Evolutionary conservation across 495 filamentous ascomycete species (phyloP).

Genomic region (Lasiosphaeria hispida): DNA sequence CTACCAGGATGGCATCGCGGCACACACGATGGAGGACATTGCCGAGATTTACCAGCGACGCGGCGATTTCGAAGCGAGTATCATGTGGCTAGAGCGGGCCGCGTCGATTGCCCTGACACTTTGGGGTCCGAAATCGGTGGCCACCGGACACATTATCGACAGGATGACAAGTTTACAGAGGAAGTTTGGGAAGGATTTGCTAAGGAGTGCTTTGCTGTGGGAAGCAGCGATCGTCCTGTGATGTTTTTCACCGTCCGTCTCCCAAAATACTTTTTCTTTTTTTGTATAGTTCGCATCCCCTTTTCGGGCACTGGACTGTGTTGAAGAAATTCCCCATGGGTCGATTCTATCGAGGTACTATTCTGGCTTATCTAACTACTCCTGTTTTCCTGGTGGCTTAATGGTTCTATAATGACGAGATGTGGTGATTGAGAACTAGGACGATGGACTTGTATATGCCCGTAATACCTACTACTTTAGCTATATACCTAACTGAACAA

Average conservation of each 20-base stretch:
- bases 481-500: too few relatives aligned
- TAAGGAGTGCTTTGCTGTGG: constrained; percentile 27
- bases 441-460: too few relatives aligned
- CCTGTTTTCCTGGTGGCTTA: too few relatives aligned
- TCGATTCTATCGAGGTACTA: too few relatives aligned
- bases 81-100: constrained; percentile 31
- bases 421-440: too few relatives aligned
- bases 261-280: too few relatives aligned
- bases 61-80: constrained; percentile 26
- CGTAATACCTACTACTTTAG: too few relatives aligned
- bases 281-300: too few relatives aligned
- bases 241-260: not conserved
- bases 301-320: too few relatives aligned
- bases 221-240: constrained; percentile 18
- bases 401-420: too few relatives aligned
- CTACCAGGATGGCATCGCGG: constrained; percentile 31
- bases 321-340: too few relatives aligned
- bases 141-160: constrained; percentile 31
- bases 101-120: constrained; percentile 25
- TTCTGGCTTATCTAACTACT: too few relatives aligned
- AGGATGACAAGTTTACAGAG: constrained; percentile 31
- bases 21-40: constrained; percentile 35
- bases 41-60: constrained; percentile 32
- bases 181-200: constrained; percentile 26
- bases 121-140: constrained; percentile 28